Evolutionary conservation across 148 eudicot species (phyloP).

Genomic region (Nepenthes mirabilis): DNA sequence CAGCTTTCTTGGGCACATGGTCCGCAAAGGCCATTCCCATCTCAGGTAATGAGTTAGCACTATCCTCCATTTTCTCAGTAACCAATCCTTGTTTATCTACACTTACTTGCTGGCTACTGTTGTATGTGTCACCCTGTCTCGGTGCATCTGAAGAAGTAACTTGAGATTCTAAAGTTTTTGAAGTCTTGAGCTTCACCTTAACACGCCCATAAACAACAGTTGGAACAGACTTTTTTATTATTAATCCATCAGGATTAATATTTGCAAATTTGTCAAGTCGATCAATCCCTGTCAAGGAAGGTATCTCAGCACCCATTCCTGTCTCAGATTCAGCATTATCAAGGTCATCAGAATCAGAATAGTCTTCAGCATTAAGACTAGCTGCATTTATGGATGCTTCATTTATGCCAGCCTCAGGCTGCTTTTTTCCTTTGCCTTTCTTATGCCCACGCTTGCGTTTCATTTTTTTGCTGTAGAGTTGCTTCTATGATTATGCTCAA

Average conservation of each 20-base stretch:
- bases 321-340: conserved; percentile 39
- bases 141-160: conserved; percentile 26
- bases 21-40: conserved; percentile 14
- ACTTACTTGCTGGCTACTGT: conserved; percentile 32
- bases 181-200: conserved; percentile 60
- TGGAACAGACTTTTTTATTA: conserved; percentile 30
- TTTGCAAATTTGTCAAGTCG: conserved; percentile 24
- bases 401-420: conserved; percentile 7
- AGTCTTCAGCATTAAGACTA: conserved; percentile 28
- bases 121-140: conserved; percentile 42
- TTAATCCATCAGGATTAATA: conserved; percentile 18
- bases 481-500: too few species aligned
- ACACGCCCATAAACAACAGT: conserved; percentile 78
- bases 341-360: conserved; percentile 35
- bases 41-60: conserved; percentile 42
- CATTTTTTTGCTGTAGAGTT: conserved; percentile 20
- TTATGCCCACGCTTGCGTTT: conserved; percentile 77
- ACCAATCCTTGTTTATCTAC: conserved; percentile 22
- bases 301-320: conserved; percentile 25
- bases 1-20: conserved; percentile 24
- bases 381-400: conserved; percentile 17
- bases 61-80: conserved; percentile 49
- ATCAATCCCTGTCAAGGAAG: conserved; percentile 23
- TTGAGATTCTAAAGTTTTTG: conserved; percentile 39
- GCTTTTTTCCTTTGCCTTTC: conserved; percentile 58